Evolutionary conservation across 768 basidiomycete genomes (phyloP), one percentile per base, ranked within the genome.

Genomic region (Sarcomyxa edulis): DNA sequence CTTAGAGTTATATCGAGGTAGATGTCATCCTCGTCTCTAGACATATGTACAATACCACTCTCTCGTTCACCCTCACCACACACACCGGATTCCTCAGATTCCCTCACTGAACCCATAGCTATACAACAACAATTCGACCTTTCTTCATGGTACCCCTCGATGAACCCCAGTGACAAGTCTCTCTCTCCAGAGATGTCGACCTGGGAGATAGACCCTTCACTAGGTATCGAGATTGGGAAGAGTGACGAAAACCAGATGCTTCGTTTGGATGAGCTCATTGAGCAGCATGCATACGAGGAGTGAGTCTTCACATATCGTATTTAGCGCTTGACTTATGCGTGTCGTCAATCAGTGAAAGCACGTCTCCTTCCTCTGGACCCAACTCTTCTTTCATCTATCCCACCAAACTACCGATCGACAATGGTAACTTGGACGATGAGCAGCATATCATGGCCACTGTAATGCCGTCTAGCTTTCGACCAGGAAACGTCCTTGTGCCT

Each of bases 281-380:
- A 85, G 50, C 76, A 78, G 44, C 73, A 81, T 49, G 81, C 76
- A 22, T 88, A 83, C 56, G 82, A 84, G 46, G 83, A 86, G 84
- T 88, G 54, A 18, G 26, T 39, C 24, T 45, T 20, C 39, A 47
- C 37, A 41, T 48, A 15, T 44, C 32, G 15, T 27, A n/a, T n/a
- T n/a, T n/a, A n/a, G n/a, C n/a, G n/a, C n/a, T n/a, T n/a, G n/a
- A n/a, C n/a, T 21, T 31, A 36, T 38, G n/a, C 39, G 43, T 41
- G 27, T 29, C 20, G 45, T 40, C 31, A 40, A 37, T 40, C 43
- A 27, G 38, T 37, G 33, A 42, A 33, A 25, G 20, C 42, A 63
- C 68, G 50, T 60, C 65, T 42, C 56, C 67, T 42, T 48, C 64
- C 39, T 51, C 64, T 36, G 49, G 49, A 50, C 61, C 28, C 49